Conservation (phyloP, 164 flowering plant species). For the Magnolia officinalis region DNA sequence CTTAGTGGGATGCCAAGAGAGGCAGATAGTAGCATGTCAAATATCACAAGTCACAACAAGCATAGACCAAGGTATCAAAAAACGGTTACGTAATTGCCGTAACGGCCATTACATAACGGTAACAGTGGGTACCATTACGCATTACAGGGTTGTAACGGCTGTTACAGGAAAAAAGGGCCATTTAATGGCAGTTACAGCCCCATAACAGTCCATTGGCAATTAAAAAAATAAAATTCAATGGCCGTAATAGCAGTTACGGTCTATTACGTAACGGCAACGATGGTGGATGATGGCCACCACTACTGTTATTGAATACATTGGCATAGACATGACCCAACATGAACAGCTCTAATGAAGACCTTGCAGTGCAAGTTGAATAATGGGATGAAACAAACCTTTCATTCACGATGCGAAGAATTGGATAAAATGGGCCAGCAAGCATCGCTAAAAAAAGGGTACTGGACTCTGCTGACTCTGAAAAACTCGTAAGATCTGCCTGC, state of each 20-base stretch:
- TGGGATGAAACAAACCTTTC: conserved; percentile 56
- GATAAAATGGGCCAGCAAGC: conserved; percentile 93
- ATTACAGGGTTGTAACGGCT: no score
- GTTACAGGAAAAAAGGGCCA: no score
- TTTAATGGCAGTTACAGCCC: no score
- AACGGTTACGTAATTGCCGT: no score
- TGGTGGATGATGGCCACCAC: no score
- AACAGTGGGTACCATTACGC: no score
- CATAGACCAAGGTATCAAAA: background rate
- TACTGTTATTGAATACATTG: no score
- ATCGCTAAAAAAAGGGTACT: conserved; percentile 75
- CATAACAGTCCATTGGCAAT: no score
- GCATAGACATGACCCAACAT: background rate
- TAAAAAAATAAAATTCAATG: no score
- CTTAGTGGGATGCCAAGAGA: background rate
- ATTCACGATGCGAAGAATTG: conserved; percentile 61
- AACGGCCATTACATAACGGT: no score
- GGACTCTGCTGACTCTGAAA: conserved; percentile 61
- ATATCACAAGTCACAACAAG: background rate
- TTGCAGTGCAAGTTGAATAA: background rate
- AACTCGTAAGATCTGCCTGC: conserved; percentile 71
- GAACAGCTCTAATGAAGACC: background rate
- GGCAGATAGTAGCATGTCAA: background rate
- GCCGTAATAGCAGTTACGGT: no score
- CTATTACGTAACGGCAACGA: no score